Conservation (phyloP, 306 rosid species). For the Morella rubra region DNA sequence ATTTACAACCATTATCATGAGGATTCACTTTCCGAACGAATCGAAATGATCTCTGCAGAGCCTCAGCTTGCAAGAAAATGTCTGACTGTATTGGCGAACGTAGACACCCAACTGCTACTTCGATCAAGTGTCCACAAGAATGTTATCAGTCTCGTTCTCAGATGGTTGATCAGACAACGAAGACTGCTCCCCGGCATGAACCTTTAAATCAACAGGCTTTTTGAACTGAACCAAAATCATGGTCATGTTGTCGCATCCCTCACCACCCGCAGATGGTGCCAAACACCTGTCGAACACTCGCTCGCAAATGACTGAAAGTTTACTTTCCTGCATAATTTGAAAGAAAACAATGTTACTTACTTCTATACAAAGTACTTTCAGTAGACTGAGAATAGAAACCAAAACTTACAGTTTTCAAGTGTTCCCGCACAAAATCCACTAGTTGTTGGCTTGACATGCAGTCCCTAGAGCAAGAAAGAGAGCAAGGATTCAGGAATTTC, state of each 20-base stretch:
- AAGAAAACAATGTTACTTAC: constrained; percentile 5
- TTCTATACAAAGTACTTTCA: neutral
- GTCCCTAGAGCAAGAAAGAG: constrained; percentile 53
- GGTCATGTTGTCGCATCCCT: constrained; percentile 98
- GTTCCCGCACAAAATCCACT: constrained; percentile 69
- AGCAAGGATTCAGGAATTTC: constrained; percentile 2
- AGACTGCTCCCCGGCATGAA: constrained; percentile 45
- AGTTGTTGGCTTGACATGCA: constrained; percentile 97
- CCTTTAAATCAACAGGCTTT: constrained; percentile 33
- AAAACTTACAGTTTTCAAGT: constrained; percentile 62
- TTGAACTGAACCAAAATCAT: constrained; percentile 94
- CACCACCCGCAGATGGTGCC: constrained; percentile 89
- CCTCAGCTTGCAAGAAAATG: constrained; percentile 5
- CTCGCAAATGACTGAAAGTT: constrained; percentile 80
- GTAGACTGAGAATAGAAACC: constrained; percentile 8
- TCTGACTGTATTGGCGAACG: neutral
- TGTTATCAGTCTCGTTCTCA: constrained; percentile 24
- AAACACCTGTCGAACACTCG: constrained; percentile 86
- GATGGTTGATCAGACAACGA: constrained; percentile 37
- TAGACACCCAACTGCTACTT: neutral
- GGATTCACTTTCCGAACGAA: neutral
- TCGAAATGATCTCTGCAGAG: neutral
- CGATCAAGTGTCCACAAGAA: constrained; percentile 19
- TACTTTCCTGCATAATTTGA: constrained; percentile 62
- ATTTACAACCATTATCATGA: constrained; percentile 11